phyloP scores from a whole-genome alignment of 352 stramenopile species.

The Pythium volutum region DNA sequence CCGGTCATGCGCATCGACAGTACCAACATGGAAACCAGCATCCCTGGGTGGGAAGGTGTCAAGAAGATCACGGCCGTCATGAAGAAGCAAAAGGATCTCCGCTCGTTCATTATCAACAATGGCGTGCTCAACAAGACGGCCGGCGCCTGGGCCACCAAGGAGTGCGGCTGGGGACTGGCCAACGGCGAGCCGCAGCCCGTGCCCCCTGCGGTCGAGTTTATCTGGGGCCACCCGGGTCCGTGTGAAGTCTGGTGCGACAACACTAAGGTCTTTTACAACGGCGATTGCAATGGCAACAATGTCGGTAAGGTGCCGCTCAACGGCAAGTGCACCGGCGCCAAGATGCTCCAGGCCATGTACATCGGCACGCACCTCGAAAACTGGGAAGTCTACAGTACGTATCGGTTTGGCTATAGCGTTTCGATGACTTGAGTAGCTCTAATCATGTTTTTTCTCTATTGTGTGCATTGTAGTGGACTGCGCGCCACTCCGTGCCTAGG shows the following conservation, averaged over 20 bases:
- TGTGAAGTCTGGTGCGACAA: slow-evolving; percentile 7
- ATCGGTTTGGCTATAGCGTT: no score
- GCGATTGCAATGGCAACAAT: slow-evolving; percentile 7
- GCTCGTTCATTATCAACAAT: slow-evolving; percentile 14
- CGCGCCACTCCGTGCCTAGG: no score
- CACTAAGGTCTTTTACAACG: slow-evolving; percentile 3
- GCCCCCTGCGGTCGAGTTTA: slow-evolving; percentile 14
- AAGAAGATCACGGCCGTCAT: slow-evolving; percentile 3
- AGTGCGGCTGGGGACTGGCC: slow-evolving; percentile 17
- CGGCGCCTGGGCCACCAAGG: slow-evolving; percentile 1
- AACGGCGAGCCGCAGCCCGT: background rate
- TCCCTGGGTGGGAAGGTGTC: slow-evolving; percentile 16
- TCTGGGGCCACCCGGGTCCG: slow-evolving; percentile 23
- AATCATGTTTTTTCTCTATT: no score
- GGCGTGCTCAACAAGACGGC: slow-evolving; percentile 4
- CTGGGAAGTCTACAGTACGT: slow-evolving; percentile 14
- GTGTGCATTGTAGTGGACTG: no score
- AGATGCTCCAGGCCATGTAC: slow-evolving; percentile 17
- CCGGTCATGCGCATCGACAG: slow-evolving; percentile 6
- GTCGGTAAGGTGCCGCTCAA: slow-evolving; percentile 6
- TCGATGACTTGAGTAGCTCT: no score
- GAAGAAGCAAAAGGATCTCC: background rate
- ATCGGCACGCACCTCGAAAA: slow-evolving; percentile 8
- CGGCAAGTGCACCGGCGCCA: slow-evolving; percentile 14
- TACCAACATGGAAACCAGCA: slow-evolving; percentile 5